Conservation (phyloP, 2,329 filamentous ascomycete species). For the Bimuria novae-zelandiae region DNA sequence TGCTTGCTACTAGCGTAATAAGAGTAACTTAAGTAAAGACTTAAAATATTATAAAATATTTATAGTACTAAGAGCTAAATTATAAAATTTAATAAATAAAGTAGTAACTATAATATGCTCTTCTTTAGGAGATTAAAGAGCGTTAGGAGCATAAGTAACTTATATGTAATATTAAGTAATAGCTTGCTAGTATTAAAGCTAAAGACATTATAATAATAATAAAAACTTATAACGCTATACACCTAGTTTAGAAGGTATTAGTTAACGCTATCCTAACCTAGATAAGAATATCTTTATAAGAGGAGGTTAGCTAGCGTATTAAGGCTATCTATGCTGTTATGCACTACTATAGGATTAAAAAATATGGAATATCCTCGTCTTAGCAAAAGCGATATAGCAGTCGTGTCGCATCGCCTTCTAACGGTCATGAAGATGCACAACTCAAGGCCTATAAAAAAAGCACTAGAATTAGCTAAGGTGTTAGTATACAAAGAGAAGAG, state of each 20-base stretch:
- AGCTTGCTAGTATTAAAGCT: slow-evolving; percentile 18
- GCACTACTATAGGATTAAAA: slow-evolving; percentile 16
- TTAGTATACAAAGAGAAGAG: not conserved
- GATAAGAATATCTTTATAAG: slow-evolving; percentile 3
- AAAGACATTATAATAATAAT: slow-evolving; percentile 5
- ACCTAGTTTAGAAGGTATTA: slow-evolving; percentile 10
- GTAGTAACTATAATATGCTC: slow-evolving; percentile 8
- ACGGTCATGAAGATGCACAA: too few relatives aligned
- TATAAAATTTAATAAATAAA: slow-evolving; percentile 17
- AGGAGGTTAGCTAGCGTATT: slow-evolving; percentile 6
- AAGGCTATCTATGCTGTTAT: slow-evolving; percentile 11
- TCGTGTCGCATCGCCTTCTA: too few relatives aligned
- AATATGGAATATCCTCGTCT: slow-evolving; percentile 11
- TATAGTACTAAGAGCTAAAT: slow-evolving; percentile 18
- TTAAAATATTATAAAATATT: slow-evolving; percentile 17
- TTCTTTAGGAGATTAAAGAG: slow-evolving; percentile 12
- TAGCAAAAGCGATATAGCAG: not conserved
- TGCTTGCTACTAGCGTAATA: slow-evolving; percentile 11
- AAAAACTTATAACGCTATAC: slow-evolving; percentile 7
- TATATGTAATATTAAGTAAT: slow-evolving; percentile 19
- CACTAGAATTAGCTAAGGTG: slow-evolving; percentile 19
- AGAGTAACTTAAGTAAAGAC: slow-evolving; percentile 17
- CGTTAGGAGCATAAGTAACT: slow-evolving; percentile 13
- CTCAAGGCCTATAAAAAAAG: slow-evolving; percentile 13
- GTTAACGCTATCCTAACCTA: slow-evolving; percentile 1